These are phyloP conservation scores for Xenosphaeropsis pyriputrescens DNA, from an alignment of 2,329 filamentous ascomycete genomes.

Conservation along the genomic window DNA sequence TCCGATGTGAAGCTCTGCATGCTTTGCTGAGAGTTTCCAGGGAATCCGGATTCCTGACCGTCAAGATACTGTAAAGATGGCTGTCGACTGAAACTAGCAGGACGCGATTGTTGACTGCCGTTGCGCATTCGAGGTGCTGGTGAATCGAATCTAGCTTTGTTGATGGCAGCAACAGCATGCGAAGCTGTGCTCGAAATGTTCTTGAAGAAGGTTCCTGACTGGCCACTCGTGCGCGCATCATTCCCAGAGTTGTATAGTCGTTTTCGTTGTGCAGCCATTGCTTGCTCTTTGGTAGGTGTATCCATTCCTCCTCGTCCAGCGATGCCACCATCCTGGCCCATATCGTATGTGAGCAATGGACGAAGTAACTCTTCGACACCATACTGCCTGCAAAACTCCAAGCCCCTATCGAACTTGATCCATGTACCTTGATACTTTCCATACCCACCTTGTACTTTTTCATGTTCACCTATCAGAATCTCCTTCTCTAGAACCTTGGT, in stretches of 20 bases:
- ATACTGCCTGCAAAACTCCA: slow-evolving; percentile 78
- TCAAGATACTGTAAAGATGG: slow-evolving; percentile 50
- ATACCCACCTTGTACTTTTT: slow-evolving; percentile 97
- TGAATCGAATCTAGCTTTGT: slow-evolving; percentile 88
- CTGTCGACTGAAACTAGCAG: slow-evolving; percentile 57
- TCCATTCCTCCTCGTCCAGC: slow-evolving; percentile 67
- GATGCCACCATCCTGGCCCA: slow-evolving; percentile 58
- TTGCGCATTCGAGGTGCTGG: slow-evolving; percentile 53
- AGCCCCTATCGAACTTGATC: slow-evolving; percentile 86
- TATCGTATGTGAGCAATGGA: slow-evolving; percentile 67
- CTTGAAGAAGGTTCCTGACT: slow-evolving; percentile 85
- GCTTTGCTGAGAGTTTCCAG: slow-evolving; percentile 72
- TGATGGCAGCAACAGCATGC: slow-evolving; percentile 88
- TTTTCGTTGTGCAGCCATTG: slow-evolving; percentile 91
- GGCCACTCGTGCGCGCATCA: slow-evolving; percentile 51
- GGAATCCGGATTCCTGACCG: slow-evolving; percentile 49
- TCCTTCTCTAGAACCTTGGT: slow-evolving; percentile 98
- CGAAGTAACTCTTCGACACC: slow-evolving; percentile 63
- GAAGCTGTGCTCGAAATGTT: slow-evolving; percentile 91
- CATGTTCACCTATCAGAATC: slow-evolving; percentile 88
- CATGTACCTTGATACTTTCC: slow-evolving; percentile 98
- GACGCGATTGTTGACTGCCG: slow-evolving; percentile 45
- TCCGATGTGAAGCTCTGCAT: slow-evolving; percentile 59
- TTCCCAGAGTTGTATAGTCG: slow-evolving; percentile 69
- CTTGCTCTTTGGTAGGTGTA: slow-evolving; percentile 95